Percentiles rank a stretch among this genome's conserved stretches.
phyloP scores from a whole-genome alignment of 768 basidiomycete genomes.

The Serpula lacrymans region DNA sequence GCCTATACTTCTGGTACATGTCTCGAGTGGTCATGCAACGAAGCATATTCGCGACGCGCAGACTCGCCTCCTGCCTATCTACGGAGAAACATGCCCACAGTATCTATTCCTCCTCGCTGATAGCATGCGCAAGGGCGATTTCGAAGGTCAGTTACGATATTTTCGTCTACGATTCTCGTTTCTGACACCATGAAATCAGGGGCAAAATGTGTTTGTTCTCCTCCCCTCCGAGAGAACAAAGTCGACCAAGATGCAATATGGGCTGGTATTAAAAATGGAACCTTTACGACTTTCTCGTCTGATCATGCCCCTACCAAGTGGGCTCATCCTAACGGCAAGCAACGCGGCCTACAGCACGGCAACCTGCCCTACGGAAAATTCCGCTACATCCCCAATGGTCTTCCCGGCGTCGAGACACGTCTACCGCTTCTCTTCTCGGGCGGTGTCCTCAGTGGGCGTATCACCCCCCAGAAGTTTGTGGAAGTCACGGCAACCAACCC shows the following conservation, averaged over 20 bases:
- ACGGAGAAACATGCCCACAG: conserved; percentile 18
- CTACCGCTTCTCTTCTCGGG: conserved; percentile 26
- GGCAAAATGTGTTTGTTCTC: conserved; percentile 16
- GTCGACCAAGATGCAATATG: conserved; percentile 15
- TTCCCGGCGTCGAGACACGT: conserved; percentile 33
- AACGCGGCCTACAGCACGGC: conserved; percentile 13
- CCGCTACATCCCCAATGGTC: conserved; percentile 29
- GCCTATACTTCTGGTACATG: conserved; percentile 15
- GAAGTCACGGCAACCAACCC: conserved; percentile 30
- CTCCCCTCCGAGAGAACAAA: conserved; percentile 12
- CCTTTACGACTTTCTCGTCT: conserved; percentile 27
- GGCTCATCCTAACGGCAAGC: conserved; percentile 25
- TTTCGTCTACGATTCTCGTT: background rate
- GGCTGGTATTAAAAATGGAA: conserved; percentile 13
- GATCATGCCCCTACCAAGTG: conserved; percentile 31
- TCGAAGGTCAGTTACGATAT: conserved; percentile 9
- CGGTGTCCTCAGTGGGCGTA: conserved; percentile 27
- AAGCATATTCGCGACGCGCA: conserved; percentile 14
- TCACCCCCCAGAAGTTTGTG: conserved; percentile 29
- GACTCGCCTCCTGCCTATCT: conserved; percentile 15
- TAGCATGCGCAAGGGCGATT: conserved; percentile 13
- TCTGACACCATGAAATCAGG: conserved; percentile 2
- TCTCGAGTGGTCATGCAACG: conserved; percentile 12
- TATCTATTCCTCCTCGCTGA: conserved; percentile 13
- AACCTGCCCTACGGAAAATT: conserved; percentile 26